phyloP scores from a whole-genome alignment of 2,329 filamentous ascomycete genomes.

The Pseudonectria buxi region DNA sequence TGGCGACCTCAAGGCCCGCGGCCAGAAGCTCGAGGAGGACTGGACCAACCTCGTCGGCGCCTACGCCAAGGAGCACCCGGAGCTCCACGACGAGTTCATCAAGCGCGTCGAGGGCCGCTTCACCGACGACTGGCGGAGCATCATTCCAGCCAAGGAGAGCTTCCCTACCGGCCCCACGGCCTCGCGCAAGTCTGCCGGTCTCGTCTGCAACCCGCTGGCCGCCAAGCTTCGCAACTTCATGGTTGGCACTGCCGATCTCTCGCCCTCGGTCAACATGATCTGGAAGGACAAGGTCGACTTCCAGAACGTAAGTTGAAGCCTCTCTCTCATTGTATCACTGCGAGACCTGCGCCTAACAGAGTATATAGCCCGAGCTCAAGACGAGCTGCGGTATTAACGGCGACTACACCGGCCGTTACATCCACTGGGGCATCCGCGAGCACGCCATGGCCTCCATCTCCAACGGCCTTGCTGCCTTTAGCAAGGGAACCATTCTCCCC shows the following conservation, averaged over 20 bases:
- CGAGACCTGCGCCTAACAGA: neutral
- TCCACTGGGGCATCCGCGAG: slow-evolving; percentile 55
- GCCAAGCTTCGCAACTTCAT: slow-evolving; percentile 40
- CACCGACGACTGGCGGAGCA: slow-evolving; percentile 39
- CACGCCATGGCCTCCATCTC: slow-evolving; percentile 54
- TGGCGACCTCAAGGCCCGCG: slow-evolving; percentile 35
- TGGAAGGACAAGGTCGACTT: slow-evolving; percentile 47
- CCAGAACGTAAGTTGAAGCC: slow-evolving; percentile 29
- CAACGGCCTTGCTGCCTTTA: slow-evolving; percentile 53
- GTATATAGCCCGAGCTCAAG: slow-evolving; percentile 26
- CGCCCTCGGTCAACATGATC: slow-evolving; percentile 48
- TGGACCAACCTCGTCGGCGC: slow-evolving; percentile 38
- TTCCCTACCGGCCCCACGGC: slow-evolving; percentile 42
- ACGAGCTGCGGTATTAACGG: slow-evolving; percentile 46
- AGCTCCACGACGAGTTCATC: slow-evolving; percentile 43
- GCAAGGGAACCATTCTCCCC: slow-evolving; percentile 48
- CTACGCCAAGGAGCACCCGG: slow-evolving; percentile 40
- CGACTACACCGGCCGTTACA: slow-evolving; percentile 47
- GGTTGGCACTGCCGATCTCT: slow-evolving; percentile 48
- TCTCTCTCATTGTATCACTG: neutral
- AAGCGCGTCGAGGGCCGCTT: slow-evolving; percentile 41
- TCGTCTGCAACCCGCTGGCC: slow-evolving; percentile 45
- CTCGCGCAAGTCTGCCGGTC: slow-evolving; percentile 42
- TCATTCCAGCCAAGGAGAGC: slow-evolving; percentile 37
- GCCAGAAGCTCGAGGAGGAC: slow-evolving; percentile 37